These are phyloP conservation scores for Lasiodiplodia theobromae DNA, from an alignment of 2,329 filamentous ascomycete genomes.

Conservation along the genomic window DNA sequence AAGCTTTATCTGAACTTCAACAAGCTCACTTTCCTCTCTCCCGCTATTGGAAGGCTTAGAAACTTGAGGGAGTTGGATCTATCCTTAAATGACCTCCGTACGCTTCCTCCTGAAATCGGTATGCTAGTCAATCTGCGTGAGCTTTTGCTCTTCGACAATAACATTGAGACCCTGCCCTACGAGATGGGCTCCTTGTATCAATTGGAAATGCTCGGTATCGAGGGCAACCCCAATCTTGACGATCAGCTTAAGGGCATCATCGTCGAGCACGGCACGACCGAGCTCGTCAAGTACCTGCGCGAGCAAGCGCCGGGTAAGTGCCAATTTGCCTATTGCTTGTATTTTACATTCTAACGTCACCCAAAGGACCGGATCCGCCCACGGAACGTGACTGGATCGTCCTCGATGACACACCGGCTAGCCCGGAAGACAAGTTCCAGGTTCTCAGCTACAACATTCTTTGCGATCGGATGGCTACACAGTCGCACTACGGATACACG, in stretches of 20 bases:
- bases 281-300: conserved; percentile 80
- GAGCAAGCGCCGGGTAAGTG: conserved; percentile 83
- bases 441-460: conserved; percentile 95
- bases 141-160: conserved; percentile 88
- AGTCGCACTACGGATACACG: conserved; percentile 87
- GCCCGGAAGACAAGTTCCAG: conserved; percentile 71
- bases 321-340: conserved; percentile 29
- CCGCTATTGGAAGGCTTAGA: conserved; percentile 81
- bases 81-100: conserved; percentile 83
- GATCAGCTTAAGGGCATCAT: conserved; percentile 80
- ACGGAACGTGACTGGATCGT: conserved; percentile 77
- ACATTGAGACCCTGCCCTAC: conserved; percentile 79
- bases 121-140: conserved; percentile 95
- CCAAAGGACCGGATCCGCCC: conserved; percentile 77
- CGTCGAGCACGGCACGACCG: conserved; percentile 85
- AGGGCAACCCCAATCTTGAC: conserved; percentile 86
- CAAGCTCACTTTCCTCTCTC: conserved; percentile 80
- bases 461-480: conserved; percentile 90
- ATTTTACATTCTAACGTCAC: neutral
- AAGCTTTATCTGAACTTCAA: conserved; percentile 95
- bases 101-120: conserved; percentile 87
- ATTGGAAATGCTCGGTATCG: conserved; percentile 86
- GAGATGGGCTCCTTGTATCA: conserved; percentile 90
- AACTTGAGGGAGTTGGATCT: conserved; percentile 84
- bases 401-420: conserved; percentile 66